Evolutionary conservation across 2,329 filamentous ascomycete genomes (phyloP), one percentile per base, ranked within the genome.

Genomic region (Pseudogymnoascus sp.): DNA sequence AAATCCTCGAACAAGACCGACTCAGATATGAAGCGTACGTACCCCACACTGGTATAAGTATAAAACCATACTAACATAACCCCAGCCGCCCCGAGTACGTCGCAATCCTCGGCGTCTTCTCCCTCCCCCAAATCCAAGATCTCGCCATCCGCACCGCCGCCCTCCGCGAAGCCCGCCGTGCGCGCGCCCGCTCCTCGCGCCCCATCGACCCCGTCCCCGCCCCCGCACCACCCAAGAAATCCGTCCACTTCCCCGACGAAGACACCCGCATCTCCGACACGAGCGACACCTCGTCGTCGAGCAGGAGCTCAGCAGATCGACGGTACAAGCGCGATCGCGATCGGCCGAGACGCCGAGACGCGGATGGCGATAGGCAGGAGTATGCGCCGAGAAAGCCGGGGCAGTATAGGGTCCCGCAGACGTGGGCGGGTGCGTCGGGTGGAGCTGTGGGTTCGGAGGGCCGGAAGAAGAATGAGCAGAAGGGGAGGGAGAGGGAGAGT

Each of bases 91-190:
- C 82, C 0, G 77, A 80, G 1, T 86, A 82, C 62, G 82, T 86
- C 2, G 84, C 83, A 11, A 72, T 87, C 3, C 75, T 87, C 0
- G 84, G 84, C 4, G 74, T 79, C 12, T 73, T 86, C 2, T 74
- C 74, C 1, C 76, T 75, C 1, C 77, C 81, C 11, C 70, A 86
- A 43, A 79, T 87, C 38, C 73, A 74, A 18, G 74, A 79, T 6
- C 81, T 77, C 61, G 82, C 82, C 1, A 75, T 75, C 3, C 71
- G 73, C 4, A 70, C 69, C 1, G 43, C 66, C n/a, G 74, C 73
- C 11, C 69, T 77, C 4, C 73, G 78, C 34, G 68, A 67, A 43
- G 63, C 66, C 14, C 65, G 68, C 32, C 65, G 39, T 6, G 57
- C 58, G 39, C 59, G 58, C 60, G 12, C 41, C 4, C 34, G 35